Conservation (phyloP, 306 rosid species). For the Castanea mollissima region DNA sequence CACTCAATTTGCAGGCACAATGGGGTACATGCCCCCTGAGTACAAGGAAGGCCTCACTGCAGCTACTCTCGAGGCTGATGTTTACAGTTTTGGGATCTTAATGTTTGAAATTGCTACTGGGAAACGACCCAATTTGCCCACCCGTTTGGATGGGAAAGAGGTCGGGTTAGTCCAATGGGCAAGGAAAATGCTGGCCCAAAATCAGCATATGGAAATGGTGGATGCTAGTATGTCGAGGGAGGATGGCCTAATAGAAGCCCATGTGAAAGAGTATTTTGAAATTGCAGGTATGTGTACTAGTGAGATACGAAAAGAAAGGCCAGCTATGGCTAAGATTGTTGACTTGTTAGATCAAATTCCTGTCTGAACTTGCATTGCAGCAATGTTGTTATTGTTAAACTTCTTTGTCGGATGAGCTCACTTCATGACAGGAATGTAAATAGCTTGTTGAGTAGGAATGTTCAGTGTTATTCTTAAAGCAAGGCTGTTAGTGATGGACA, state of each 20-base stretch:
- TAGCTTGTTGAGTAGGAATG: neutral
- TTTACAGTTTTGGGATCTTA: slow-evolving; percentile 79
- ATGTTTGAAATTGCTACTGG: slow-evolving; percentile 71
- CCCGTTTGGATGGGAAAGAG: slow-evolving; percentile 19
- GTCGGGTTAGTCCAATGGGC: slow-evolving; percentile 76
- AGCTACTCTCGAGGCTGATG: slow-evolving; percentile 67
- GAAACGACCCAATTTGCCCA: slow-evolving; percentile 58
- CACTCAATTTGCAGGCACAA: slow-evolving; percentile 80
- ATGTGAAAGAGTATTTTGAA: slow-evolving; percentile 57
- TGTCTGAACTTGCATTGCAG: neutral
- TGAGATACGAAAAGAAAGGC: slow-evolving; percentile 53
- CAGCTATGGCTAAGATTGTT: slow-evolving; percentile 48
- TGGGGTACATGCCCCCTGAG: slow-evolving; percentile 98
- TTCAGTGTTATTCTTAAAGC: neutral
- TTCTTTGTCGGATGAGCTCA: neutral
- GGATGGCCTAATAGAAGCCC: slow-evolving; percentile 35
- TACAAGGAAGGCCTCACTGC: slow-evolving; percentile 55
- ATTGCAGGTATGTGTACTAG: slow-evolving; percentile 59
- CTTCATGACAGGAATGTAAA: neutral
- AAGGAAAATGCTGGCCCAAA: slow-evolving; percentile 43
- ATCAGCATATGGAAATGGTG: slow-evolving; percentile 52
- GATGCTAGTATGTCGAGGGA: slow-evolving; percentile 52
- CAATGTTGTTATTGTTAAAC: neutral
- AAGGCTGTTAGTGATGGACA: neutral
- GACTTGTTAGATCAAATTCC: slow-evolving; percentile 31